phyloP scores from a whole-genome alignment of 192 early-diverging fungal genomes.

The Gigaspora rosea region DNA sequence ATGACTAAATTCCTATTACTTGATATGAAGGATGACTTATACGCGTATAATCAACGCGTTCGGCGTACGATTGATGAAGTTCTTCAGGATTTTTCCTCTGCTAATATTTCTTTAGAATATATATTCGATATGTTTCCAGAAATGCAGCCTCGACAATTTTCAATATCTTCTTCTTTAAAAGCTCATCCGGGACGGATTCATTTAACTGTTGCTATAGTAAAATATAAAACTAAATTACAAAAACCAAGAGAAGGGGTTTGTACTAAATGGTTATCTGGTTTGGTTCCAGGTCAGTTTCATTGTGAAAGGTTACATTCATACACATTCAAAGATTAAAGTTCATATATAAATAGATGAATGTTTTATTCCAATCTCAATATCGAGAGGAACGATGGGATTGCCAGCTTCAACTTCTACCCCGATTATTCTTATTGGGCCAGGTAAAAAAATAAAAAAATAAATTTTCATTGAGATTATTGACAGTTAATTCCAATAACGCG shows the following conservation, averaged over 20 bases:
- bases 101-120: conserved; percentile 73
- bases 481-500: conserved; percentile 7
- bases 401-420: conserved; percentile 59
- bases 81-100: conserved; percentile 80
- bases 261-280: conserved; percentile 68
- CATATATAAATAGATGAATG: conserved; percentile 14
- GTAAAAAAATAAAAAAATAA: conserved; percentile 34
- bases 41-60: conserved; percentile 80
- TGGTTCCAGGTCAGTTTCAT: conserved; percentile 48
- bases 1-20: background rate
- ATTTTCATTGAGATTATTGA: background rate
- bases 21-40: conserved; percentile 78
- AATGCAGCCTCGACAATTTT: conserved; percentile 80
- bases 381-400: conserved; percentile 66
- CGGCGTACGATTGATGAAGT: conserved; percentile 83
- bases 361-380: conserved; percentile 49
- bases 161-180: conserved; percentile 72
- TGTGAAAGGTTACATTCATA: conserved; percentile 6
- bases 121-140: conserved; percentile 83
- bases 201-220: conserved; percentile 73
- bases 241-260: conserved; percentile 79
- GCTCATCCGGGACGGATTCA: conserved; percentile 34
- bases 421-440: conserved; percentile 82
- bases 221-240: conserved; percentile 80
- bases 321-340: background rate